phyloP scores from a whole-genome alignment of 441 rosid species.

The Adansonia madagascariensis region DNA sequence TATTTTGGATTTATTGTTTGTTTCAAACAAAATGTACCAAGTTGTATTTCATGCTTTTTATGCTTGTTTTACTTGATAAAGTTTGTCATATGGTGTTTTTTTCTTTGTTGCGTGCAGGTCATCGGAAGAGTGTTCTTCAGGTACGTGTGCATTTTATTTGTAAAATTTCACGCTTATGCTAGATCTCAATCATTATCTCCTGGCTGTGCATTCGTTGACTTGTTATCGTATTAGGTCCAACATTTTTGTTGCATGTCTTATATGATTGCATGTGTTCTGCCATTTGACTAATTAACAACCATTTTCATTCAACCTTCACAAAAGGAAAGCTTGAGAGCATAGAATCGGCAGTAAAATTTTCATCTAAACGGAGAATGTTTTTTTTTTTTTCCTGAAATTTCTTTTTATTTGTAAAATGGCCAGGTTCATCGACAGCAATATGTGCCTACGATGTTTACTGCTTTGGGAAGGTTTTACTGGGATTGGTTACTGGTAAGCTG shows the following conservation, averaged over 20 bases:
- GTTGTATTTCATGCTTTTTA: background rate
- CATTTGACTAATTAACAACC: background rate
- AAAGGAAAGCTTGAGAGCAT: background rate
- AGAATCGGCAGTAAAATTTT: slow-evolving; percentile 7
- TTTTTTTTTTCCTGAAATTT: slow-evolving; percentile 19
- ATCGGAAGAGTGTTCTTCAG: slow-evolving; percentile 67
- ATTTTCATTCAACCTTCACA: slow-evolving; percentile 5
- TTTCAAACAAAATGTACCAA: background rate
- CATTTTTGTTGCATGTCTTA: background rate
- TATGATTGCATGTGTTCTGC: background rate
- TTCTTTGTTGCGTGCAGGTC: slow-evolving; percentile 58
- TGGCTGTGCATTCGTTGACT: background rate
- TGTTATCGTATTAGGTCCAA: background rate
- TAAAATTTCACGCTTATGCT: background rate
- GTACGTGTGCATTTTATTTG: slow-evolving; percentile 42
- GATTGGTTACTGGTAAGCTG: slow-evolving; percentile 90
- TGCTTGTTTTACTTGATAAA: slow-evolving; percentile 25
- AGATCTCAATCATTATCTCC: slow-evolving; percentile 11
- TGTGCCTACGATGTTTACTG: slow-evolving; percentile 91
- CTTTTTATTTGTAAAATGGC: slow-evolving; percentile 26
- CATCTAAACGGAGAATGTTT: too few species aligned
- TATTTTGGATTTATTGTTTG: background rate
- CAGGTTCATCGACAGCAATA: slow-evolving; percentile 59
- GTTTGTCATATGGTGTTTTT: slow-evolving; percentile 29
- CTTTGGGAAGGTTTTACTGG: slow-evolving; percentile 93